Evolutionary conservation across 1,284 basidiomycete genomes (phyloP).

Genomic region (Boletus hoseneyae): DNA sequence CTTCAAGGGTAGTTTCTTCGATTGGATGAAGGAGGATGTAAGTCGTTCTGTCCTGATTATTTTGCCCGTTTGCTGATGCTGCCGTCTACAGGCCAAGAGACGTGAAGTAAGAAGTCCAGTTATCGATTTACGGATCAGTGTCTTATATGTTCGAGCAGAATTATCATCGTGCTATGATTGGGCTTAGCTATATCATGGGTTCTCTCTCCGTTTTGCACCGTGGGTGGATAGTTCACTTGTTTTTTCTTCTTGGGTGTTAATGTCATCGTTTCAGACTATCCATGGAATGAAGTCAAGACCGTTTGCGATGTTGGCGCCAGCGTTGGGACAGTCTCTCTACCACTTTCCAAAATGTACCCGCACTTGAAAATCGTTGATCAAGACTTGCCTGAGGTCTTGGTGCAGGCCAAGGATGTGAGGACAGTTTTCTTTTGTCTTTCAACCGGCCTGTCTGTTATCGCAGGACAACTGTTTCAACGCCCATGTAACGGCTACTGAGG

Average conservation of each 20-base stretch:
- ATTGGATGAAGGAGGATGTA: constrained; percentile 25
- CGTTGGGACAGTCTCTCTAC: constrained; percentile 41
- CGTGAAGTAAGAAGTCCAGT: constrained; percentile 15
- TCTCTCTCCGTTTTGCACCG: constrained; percentile 26
- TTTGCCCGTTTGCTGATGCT: background rate
- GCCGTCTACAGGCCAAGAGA: constrained; percentile 15
- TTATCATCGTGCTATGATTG: constrained; percentile 25
- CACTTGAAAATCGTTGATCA: constrained; percentile 44
- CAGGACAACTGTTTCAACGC: background rate
- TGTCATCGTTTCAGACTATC: constrained; percentile 32
- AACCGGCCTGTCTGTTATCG: background rate
- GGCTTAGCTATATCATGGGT: constrained; percentile 18
- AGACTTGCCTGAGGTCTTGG: constrained; percentile 40
- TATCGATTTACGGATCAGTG: background rate
- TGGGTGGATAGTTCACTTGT: constrained; percentile 8
- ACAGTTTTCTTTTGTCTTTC: background rate
- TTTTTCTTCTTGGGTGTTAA: background rate
- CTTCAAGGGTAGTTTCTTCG: constrained; percentile 21
- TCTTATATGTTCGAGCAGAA: constrained; percentile 13
- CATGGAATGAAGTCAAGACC: constrained; percentile 42
- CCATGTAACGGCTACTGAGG: too few species aligned
- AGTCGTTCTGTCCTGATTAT: background rate
- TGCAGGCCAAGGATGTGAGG: constrained; percentile 32
- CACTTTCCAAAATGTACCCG: constrained; percentile 39
- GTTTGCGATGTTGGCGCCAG: constrained; percentile 51